A percentile compares a stretch with the other conserved stretches of the same genome.
These are phyloP conservation scores for Hydnomerulius pinastri DNA, from an alignment of 768 basidiomycete genomes.

Conservation along the genomic window DNA sequence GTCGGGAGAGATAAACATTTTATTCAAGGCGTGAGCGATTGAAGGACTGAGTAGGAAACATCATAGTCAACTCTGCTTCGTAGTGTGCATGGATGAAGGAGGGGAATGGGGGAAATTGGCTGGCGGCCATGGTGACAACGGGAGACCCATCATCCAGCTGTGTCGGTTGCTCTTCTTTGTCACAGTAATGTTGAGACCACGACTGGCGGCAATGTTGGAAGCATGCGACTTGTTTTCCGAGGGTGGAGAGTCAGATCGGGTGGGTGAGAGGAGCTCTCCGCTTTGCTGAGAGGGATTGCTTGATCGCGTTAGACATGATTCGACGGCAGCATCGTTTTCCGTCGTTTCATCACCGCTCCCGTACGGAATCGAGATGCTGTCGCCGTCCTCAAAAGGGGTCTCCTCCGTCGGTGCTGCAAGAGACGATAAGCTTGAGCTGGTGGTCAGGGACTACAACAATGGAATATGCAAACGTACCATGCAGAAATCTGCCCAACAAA, in stretches of 20 bases:
- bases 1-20: not conserved
- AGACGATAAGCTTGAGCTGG: slow-evolving; percentile 8
- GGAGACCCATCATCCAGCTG: slow-evolving; percentile 60
- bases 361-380: slow-evolving; percentile 62
- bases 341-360: slow-evolving; percentile 71
- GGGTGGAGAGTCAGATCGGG: slow-evolving; percentile 27
- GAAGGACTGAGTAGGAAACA: not conserved
- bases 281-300: slow-evolving; percentile 30
- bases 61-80: slow-evolving; percentile 7
- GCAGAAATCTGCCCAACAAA: slow-evolving; percentile 64
- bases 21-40: not conserved
- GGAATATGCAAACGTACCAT: slow-evolving; percentile 47
- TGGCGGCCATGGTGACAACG: slow-evolving; percentile 36
- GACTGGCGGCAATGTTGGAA: slow-evolving; percentile 55
- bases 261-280: slow-evolving; percentile 3
- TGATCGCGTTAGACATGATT: slow-evolving; percentile 40
- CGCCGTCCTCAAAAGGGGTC: slow-evolving; percentile 60
- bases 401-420: slow-evolving; percentile 50
- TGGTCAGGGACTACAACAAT: not conserved
- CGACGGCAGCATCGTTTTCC: slow-evolving; percentile 49
- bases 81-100: slow-evolving; percentile 2
- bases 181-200: slow-evolving; percentile 63
- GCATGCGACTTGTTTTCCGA: slow-evolving; percentile 46
- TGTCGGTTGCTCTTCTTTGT: slow-evolving; percentile 59
- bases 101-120: slow-evolving; percentile 7